Evolutionary conservation across 2,329 filamentous ascomycete genomes (phyloP), one percentile per base, ranked within the genome.

Genomic region (Pestalotiopsis sp.): DNA sequence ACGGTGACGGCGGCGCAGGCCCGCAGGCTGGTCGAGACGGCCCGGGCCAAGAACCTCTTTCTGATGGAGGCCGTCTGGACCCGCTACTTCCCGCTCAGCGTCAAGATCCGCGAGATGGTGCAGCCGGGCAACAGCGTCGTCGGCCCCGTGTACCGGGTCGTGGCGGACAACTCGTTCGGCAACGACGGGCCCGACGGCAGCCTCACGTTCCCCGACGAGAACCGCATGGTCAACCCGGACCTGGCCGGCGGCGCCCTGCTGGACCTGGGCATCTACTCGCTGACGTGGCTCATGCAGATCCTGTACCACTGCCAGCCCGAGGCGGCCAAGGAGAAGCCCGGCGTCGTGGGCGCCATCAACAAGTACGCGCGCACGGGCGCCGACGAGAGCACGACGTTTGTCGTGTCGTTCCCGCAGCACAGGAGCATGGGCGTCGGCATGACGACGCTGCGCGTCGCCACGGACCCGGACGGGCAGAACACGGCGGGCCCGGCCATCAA

Each of bases 51-150:
- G 85, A 87, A 89, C 70, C 78, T 94, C 73, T 92, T 92, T 85
- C 82, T 95, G 70, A 94, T 95, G 92, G 93, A 95, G 81, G 93
- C 93, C 58, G 93, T 97, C 23, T 97, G 94, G 94, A 97, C 94
- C 45, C 86, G 94, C 69, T 96, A 92, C 83, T 96, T 97, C 83
- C 94, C 94, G 2, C 83, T 97, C 13, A 95, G 92, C 76, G 88
- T 94, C 78, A 89, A 93, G 78, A 84, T 94, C 49, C 85, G 92
- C 65, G 89, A 95, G 76, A 81, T 94, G 69, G 84, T 90, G 65
- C 74, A 81, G 68, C 81, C 82, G 1, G 87, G 86, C 36, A 82
- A 89, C 73, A 59, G 31, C 20, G 45, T 52, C 45, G 20, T 52
- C 20, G 45, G 45, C 3, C 45, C 45, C 14, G 45, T 52, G 17